A percentile compares a stretch with the other conserved stretches of the same genome.
phyloP scores from a whole-genome alignment of 306 rosid genomes.

The Quercus glauca region DNA sequence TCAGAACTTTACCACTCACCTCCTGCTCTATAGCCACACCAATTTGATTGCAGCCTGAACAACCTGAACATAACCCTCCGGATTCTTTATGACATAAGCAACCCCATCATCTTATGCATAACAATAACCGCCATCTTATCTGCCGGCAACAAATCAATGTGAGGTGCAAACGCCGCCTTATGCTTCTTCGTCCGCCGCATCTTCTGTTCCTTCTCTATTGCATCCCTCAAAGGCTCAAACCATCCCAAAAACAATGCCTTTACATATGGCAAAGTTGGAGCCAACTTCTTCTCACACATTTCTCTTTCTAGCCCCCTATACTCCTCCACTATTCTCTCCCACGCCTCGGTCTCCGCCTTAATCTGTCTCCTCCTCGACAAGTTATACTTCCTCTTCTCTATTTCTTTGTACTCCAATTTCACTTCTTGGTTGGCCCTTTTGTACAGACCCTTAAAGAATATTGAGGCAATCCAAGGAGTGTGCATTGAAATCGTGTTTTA shows the following conservation, averaged over 20 bases:
- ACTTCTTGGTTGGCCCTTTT: conserved; percentile 22
- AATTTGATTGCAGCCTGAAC: conserved; percentile 79
- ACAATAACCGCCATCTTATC: conserved; percentile 76
- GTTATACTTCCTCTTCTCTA: conserved; percentile 59
- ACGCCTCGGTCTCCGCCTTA: conserved; percentile 69
- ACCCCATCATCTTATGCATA: conserved; percentile 80
- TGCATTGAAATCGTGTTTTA: too few relatives aligned
- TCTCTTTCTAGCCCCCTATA: conserved; percentile 60
- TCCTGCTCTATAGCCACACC: conserved; percentile 79
- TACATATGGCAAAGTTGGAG: conserved; percentile 78
- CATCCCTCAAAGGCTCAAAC: conserved; percentile 75
- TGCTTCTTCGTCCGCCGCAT: conserved; percentile 45
- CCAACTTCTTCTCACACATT: conserved; percentile 64
- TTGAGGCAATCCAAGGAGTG: conserved; percentile 57
- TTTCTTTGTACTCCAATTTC: conserved; percentile 40
- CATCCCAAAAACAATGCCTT: conserved; percentile 72
- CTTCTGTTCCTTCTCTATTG: conserved; percentile 67
- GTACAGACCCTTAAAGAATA: conserved; percentile 49
- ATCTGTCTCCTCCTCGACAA: conserved; percentile 70
- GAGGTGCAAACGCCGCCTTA: conserved; percentile 58
- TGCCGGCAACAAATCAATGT: conserved; percentile 60
- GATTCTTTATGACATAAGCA: conserved; percentile 53
- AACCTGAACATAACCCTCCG: conserved; percentile 66
- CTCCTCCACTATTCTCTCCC: conserved; percentile 79
- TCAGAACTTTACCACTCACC: conserved; percentile 38